Evolutionary conservation across 371 early-diverging fungal species (phyloP).

Genomic region (Fennellomyces sp.): DNA sequence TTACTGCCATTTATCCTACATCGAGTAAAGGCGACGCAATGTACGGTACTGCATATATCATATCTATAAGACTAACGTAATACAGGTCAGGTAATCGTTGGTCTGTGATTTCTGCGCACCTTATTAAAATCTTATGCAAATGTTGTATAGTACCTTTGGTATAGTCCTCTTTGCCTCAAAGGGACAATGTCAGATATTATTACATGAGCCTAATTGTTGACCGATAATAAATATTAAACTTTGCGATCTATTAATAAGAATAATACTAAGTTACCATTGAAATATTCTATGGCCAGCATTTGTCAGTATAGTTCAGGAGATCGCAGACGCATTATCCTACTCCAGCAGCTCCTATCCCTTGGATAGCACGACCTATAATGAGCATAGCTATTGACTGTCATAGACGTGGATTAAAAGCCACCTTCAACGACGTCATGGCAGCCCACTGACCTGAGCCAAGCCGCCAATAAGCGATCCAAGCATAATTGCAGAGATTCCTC

Average conservation of each 20-base stretch:
- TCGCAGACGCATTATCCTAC: background rate
- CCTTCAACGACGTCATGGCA: background rate
- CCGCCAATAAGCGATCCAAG: background rate
- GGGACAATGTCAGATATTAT: background rate
- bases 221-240: too few relatives aligned
- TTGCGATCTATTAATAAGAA: background rate
- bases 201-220: too few relatives aligned
- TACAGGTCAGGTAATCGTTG: too few relatives aligned
- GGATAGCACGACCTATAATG: background rate
- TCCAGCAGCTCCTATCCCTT: background rate
- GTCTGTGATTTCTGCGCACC: background rate
- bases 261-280: background rate
- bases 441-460: background rate
- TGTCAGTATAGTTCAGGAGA: background rate
- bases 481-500: background rate
- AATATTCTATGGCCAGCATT: background rate
- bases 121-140: too few relatives aligned
- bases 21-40: background rate
- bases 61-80: background rate
- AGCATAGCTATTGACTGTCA: background rate
- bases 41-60: background rate
- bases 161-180: background rate
- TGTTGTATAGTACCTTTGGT: too few relatives aligned
- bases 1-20: too few relatives aligned
- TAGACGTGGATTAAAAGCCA: background rate